phyloP scores from a whole-genome alignment of 306 rosid genomes.

The Urtica urens region DNA sequence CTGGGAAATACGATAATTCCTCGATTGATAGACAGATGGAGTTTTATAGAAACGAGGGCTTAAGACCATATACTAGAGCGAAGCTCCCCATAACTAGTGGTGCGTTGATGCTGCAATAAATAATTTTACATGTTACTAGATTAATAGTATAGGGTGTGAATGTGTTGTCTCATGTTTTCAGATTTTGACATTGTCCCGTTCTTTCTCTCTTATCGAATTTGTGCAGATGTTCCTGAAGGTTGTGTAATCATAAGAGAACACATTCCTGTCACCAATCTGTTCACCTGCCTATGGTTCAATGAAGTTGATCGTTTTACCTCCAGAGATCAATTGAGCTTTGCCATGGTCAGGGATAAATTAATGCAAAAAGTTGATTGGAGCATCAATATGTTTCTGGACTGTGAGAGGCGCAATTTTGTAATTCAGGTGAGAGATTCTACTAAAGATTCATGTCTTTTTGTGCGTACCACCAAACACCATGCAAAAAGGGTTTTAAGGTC shows the following conservation, averaged over 20 bases:
- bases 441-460: not conserved
- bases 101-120: constrained; percentile 30
- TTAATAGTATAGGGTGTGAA: constrained; percentile 13
- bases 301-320: constrained; percentile 97
- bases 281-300: constrained; percentile 95
- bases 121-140: constrained; percentile 4
- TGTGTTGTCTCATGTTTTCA: not conserved
- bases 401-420: constrained; percentile 94
- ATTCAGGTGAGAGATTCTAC: constrained; percentile 49
- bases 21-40: constrained; percentile 75
- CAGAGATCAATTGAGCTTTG: constrained; percentile 90
- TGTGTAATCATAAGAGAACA: constrained; percentile 88
- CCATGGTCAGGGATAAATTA: constrained; percentile 79
- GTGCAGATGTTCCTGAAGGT: constrained; percentile 96
- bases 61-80: constrained; percentile 61
- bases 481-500: too few species aligned
- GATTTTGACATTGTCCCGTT: constrained; percentile 8
- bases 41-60: constrained; percentile 68
- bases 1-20: constrained; percentile 79
- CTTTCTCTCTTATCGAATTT: constrained; percentile 17
- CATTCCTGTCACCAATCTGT: constrained; percentile 80
- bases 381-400: constrained; percentile 77
- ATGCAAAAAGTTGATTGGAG: constrained; percentile 69
- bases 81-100: constrained; percentile 96
- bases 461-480: too few species aligned